These are phyloP conservation scores for Groenewaldozyma auringiensis DNA, from an alignment of 1,139 yeast genomes.

Conservation along the genomic window DNA sequence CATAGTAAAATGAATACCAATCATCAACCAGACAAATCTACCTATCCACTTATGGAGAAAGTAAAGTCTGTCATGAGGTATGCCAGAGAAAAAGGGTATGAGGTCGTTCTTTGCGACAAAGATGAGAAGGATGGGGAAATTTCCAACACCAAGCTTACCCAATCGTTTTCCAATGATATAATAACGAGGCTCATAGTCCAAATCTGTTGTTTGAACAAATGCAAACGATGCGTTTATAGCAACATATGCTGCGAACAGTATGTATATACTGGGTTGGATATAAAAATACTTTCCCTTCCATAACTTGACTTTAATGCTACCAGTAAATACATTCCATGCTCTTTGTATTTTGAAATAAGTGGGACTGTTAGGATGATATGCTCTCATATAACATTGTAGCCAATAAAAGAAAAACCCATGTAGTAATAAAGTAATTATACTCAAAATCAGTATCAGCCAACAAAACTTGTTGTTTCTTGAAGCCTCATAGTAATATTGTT, in stretches of 20 bases:
- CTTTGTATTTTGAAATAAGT: not conserved
- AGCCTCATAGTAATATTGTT: constrained; percentile 36
- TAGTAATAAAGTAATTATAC: constrained; percentile 27
- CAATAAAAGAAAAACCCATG: constrained; percentile 41
- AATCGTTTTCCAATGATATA: constrained; percentile 41
- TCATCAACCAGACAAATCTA: constrained; percentile 35
- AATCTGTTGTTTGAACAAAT: constrained; percentile 32
- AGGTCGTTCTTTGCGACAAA: constrained; percentile 38
- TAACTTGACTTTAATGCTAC: not conserved
- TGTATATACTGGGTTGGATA: constrained; percentile 38
- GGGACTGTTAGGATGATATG: constrained; percentile 2
- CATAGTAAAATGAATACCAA: constrained; percentile 36
- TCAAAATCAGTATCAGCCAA: constrained; percentile 34
- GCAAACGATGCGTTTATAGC: constrained; percentile 27
- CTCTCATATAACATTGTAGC: constrained; percentile 32
- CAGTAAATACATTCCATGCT: constrained; percentile 20
- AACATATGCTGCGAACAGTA: constrained; percentile 29
- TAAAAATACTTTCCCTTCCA: constrained; percentile 17
- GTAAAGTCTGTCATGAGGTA: constrained; percentile 37
- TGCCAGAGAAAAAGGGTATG: constrained; percentile 37
- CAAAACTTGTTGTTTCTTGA: constrained; percentile 34
- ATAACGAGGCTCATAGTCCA: constrained; percentile 35
- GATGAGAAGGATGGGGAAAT: constrained; percentile 36
- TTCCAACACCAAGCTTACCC: constrained; percentile 39
- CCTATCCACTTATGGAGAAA: constrained; percentile 43